These are phyloP conservation scores for Staphylotrichum longicolle DNA, from an alignment of 495 filamentous ascomycete genomes.

Conservation along the genomic window DNA sequence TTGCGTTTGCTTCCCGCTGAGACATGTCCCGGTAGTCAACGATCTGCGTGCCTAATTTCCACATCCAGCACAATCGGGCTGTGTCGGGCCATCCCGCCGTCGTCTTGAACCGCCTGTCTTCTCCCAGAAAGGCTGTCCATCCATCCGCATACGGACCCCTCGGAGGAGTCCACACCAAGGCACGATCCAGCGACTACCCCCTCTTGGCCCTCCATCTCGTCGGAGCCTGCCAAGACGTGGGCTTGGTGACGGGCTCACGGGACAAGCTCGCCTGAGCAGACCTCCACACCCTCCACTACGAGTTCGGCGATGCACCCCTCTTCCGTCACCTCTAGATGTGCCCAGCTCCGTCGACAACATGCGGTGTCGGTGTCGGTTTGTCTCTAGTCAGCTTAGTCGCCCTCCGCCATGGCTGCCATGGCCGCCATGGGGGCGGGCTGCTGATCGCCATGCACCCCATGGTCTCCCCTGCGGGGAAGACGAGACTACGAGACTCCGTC, in stretches of 20 bases:
- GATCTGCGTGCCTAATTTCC: too few relatives aligned
- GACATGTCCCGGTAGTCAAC: too few relatives aligned
- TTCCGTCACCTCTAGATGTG: neutral
- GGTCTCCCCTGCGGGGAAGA: neutral
- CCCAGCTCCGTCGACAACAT: neutral
- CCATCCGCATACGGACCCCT: too few relatives aligned
- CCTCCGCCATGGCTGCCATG: neutral
- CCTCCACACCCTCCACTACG: slow-evolving; percentile 1
- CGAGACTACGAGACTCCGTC: neutral
- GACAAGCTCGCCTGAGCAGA: neutral
- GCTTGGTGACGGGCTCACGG: neutral
- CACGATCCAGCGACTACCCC: too few relatives aligned
- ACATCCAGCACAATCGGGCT: neutral
- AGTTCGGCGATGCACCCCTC: neutral
- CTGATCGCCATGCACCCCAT: neutral
- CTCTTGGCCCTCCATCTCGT: too few relatives aligned
- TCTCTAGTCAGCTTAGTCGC: neutral
- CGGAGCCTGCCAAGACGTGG: neutral
- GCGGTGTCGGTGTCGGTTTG: neutral
- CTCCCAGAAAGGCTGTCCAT: too few relatives aligned
- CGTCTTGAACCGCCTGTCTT: too few relatives aligned
- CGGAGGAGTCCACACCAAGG: too few relatives aligned
- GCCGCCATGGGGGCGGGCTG: too few relatives aligned
- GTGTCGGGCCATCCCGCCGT: neutral
- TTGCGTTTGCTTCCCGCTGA: neutral